Evolutionary conservation across 2,329 filamentous ascomycete species (phyloP), one percentile per base, ranked within the genome.

Genomic region (Neocucurbitaria cava): DNA sequence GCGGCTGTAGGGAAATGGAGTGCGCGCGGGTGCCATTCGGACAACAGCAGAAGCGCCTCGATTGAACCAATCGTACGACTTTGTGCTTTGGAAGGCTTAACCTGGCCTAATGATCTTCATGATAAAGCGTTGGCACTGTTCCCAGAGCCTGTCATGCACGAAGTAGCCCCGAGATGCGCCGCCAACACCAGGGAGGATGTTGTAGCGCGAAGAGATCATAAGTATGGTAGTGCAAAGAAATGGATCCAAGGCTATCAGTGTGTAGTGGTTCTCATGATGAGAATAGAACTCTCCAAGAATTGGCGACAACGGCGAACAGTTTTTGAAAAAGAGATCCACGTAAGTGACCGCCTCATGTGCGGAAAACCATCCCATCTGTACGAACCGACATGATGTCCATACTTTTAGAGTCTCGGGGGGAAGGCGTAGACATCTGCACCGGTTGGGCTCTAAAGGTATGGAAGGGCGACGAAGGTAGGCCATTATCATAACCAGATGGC

Each of bases 1-100:
- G 75, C 78, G 33, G 79, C 80, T 0, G 82, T 82, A 0, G 82
- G 82, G 23, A 84, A 81, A 58, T 85, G 81, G 0, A 85, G 70
- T 4, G 82, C 80, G 17, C 82, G 78, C 1, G 83, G 82, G 58
- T 84, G 82, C 83, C 83, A 85, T 64, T 85, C 82, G 0, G 81
- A 82, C n/a, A 85, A 77, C 1, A 85, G 65, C 1, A 85, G 59
- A 0, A 85, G 72, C 0, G 81, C 82, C 58, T 85, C 81, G 3
- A 85, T 83, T 0, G 81, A 81, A 0, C 83, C 83, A 21, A 82
- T 76, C 0, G 79, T 81, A 5, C 82, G 73, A n/a, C 69, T 74
- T 49, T 81, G 82, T 2, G 81, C 79, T 45, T 80, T 82, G 3
- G 79, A 81, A 1, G 76, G 72, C 52, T 82, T 83, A 46, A 84